Conservation (phyloP, 306 rosid species). For the Corylus americana region DNA sequence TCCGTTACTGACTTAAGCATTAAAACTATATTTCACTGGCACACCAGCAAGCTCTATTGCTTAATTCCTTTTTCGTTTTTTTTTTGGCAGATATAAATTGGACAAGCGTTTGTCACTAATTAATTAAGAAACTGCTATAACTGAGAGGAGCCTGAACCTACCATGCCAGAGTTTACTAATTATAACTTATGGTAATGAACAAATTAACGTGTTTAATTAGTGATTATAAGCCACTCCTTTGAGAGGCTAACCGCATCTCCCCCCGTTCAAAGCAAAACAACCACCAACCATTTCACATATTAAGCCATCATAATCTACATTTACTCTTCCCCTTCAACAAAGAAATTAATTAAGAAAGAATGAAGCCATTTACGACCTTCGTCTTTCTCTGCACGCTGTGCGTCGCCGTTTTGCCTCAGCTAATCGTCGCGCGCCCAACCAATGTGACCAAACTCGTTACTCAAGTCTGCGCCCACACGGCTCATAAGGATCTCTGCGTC, state of each 20-base stretch:
- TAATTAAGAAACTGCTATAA: too few species aligned
- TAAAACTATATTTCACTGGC: too few species aligned
- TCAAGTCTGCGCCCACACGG: slow-evolving; percentile 7
- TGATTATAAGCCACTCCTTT: not conserved
- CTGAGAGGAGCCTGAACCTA: too few species aligned
- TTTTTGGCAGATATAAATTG: too few species aligned
- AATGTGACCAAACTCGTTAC: not conserved
- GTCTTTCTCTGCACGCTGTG: slow-evolving; percentile 25
- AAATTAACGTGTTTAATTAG: not conserved
- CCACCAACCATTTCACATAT: not conserved
- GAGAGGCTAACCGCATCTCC: not conserved
- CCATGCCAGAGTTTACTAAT: not conserved
- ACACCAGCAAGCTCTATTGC: too few species aligned
- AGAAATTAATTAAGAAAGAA: not conserved
- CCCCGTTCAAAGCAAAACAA: not conserved
- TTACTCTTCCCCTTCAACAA: not conserved
- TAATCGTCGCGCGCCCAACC: not conserved
- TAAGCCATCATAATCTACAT: not conserved
- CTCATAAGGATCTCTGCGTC: slow-evolving; percentile 1
- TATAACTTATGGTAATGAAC: not conserved
- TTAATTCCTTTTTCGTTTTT: too few species aligned
- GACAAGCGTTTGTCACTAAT: too few species aligned
- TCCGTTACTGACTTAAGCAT: too few species aligned
- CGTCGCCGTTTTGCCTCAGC: slow-evolving; percentile 18
- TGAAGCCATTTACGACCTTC: slow-evolving; percentile 31